Evolutionary conservation across 176 grass and related monocot species (phyloP).

Genomic region (Neostapfia colusana): DNA sequence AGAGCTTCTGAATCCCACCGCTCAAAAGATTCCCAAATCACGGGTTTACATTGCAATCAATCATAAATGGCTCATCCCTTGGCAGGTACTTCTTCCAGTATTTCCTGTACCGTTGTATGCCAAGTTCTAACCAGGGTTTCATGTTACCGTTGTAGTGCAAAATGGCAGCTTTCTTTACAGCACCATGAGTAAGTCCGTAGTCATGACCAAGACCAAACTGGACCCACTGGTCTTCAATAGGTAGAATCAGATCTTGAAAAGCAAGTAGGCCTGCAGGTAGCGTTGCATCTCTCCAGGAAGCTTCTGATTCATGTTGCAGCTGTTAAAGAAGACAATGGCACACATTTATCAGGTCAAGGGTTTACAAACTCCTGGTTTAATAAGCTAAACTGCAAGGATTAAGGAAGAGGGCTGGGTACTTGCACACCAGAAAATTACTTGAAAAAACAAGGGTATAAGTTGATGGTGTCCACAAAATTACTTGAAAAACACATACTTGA

Average conservation of each 20-base stretch:
- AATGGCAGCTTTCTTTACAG: slow-evolving; percentile 45
- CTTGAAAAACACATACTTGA: background rate
- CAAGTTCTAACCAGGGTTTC: slow-evolving; percentile 80
- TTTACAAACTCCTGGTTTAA: background rate
- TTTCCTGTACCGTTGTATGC: slow-evolving; percentile 64
- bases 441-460: background rate
- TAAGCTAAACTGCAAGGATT: background rate
- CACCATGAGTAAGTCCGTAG: slow-evolving; percentile 51
- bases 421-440: background rate
- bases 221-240: slow-evolving; percentile 49
- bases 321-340: slow-evolving; percentile 35
- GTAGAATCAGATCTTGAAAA: slow-evolving; percentile 60
- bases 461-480: background rate
- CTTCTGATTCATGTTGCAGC: slow-evolving; percentile 45
- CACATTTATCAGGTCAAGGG: background rate
- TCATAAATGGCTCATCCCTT: slow-evolving; percentile 61
- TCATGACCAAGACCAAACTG: slow-evolving; percentile 68
- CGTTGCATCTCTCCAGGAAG: slow-evolving; percentile 54
- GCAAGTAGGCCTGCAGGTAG: slow-evolving; percentile 54
- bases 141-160: slow-evolving; percentile 83
- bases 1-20: background rate
- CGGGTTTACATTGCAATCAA: slow-evolving; percentile 76
- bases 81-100: slow-evolving; percentile 74
- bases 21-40: slow-evolving; percentile 20
- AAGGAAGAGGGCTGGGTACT: background rate